phyloP scores from a whole-genome alignment of 2,329 filamentous ascomycete species.

The Aspergillus sp. region DNA sequence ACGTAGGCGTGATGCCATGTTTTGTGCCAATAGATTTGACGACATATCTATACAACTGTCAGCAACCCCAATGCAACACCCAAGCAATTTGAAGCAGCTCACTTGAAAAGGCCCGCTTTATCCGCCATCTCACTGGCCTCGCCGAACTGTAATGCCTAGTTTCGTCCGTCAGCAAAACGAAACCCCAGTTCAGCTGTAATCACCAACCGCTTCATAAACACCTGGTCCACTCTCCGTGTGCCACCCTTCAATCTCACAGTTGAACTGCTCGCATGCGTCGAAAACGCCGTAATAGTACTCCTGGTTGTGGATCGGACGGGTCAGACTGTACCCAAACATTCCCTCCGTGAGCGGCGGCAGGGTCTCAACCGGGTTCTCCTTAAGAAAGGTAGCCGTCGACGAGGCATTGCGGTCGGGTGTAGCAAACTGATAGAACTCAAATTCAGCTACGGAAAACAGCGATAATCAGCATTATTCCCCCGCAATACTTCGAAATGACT shows the following conservation, averaged over 20 bases:
- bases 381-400: constrained; percentile 72
- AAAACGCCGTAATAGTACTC: constrained; percentile 90
- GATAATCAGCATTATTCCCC: constrained; percentile 9
- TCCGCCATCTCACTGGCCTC: constrained; percentile 90
- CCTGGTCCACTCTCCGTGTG: constrained; percentile 92
- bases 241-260: constrained; percentile 86
- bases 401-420: constrained; percentile 67
- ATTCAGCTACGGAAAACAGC: constrained; percentile 65
- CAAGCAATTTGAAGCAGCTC: constrained; percentile 20
- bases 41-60: constrained; percentile 57
- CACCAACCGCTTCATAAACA: constrained; percentile 81
- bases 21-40: constrained; percentile 86
- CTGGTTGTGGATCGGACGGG: constrained; percentile 82
- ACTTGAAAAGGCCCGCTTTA: constrained; percentile 88
- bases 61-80: constrained; percentile 4
- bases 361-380: constrained; percentile 68
- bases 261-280: constrained; percentile 73
- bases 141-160: constrained; percentile 76
- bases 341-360: constrained; percentile 82
- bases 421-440: constrained; percentile 92
- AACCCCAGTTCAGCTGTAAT: background rate
- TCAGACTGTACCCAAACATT: constrained; percentile 95
- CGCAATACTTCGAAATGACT: background rate
- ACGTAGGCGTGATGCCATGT: constrained; percentile 91
- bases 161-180: constrained; percentile 21